Evolutionary conservation across 2,329 filamentous ascomycete genomes (phyloP), one percentile per base, ranked within the genome.

Genomic region (Orbilia blumenaviensis): DNA sequence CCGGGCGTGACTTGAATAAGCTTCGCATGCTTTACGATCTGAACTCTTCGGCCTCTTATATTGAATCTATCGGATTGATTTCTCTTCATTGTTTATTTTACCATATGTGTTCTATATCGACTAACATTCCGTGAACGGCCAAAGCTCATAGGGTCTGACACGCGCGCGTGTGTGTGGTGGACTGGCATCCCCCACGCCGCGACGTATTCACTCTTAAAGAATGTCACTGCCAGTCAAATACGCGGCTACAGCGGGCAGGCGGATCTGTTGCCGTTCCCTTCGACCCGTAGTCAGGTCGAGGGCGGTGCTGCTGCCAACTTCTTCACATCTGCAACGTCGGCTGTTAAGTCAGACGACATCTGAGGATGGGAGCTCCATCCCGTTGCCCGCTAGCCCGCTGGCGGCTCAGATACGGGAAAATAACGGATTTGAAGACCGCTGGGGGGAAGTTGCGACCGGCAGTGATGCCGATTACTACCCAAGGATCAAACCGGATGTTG

Each of bases 401-500:
- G 71, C 71, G 18, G 21, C 52, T 44, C 42, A 58, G 21, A 18
- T 46, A 10, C 46, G 56, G 32, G 71, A 68, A 23, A 56, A 62
- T 7, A 10, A 41, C 9, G 23, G 2, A 16, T 16, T 50, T 12
- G 80, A 84, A 84, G 60, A 83, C 84, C 79, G 85, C 85, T 80
- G 85, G 88, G n/a, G 80, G 88, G 5, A 83, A 85, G 38, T 87
- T 89, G 80, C 82, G 90, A 76, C 82, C 83, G 76, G 84, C 83
- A 32, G 83, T 23, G 83, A 85, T 78, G 84, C 84, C 3, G 82
- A 89, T 77, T 81, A 82, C n/a, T 90, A 90, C 81, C 89, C 89
- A 3, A 85, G 87, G 54, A 81, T 87, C 12, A 80, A 81, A 12
- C 79, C 79, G 25, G 79, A 82, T 76, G 79, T 77, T 18, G 78